Percentiles rank a stretch among this genome's conserved stretches.
These are phyloP conservation scores for Staphylotrichum longicolle DNA, from an alignment of 495 filamentous ascomycete genomes.

Conservation along the genomic window DNA sequence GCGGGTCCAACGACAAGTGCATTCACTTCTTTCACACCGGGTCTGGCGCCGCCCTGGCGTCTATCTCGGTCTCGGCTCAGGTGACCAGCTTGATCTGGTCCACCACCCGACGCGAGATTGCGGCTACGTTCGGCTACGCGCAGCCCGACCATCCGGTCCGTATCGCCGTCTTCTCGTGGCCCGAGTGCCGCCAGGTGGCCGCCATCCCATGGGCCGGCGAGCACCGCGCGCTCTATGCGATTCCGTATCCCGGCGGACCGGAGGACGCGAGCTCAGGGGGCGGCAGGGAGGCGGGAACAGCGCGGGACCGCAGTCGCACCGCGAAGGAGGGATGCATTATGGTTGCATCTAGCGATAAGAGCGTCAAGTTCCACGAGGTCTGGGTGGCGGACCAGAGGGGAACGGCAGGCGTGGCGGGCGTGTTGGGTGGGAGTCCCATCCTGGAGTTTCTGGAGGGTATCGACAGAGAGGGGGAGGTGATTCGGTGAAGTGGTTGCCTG, in stretches of 20 bases:
- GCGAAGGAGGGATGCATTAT: constrained; percentile 89
- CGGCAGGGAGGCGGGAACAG: background rate
- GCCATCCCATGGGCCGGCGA: constrained; percentile 86
- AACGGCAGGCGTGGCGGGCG: constrained; percentile 56
- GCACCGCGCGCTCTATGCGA: constrained; percentile 73
- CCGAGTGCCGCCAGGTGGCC: constrained; percentile 82
- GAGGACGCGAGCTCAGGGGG: constrained; percentile 20
- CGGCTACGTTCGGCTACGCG: constrained; percentile 92
- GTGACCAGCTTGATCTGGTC: constrained; percentile 94
- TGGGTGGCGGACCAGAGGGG: constrained; percentile 68
- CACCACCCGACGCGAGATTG: constrained; percentile 78
- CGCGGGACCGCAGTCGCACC: constrained; percentile 48
- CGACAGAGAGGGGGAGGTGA: constrained; percentile 67
- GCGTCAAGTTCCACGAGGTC: constrained; percentile 94
- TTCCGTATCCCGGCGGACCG: constrained; percentile 64
- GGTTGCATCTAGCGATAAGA: constrained; percentile 89
- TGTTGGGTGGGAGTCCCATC: constrained; percentile 83
- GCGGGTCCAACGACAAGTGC: constrained; percentile 87
- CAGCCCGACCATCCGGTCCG: constrained; percentile 88
- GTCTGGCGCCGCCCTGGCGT: constrained; percentile 81
- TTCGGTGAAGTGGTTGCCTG: constrained; percentile 41
- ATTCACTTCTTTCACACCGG: constrained; percentile 94
- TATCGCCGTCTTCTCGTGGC: constrained; percentile 95
- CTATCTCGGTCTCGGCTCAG: constrained; percentile 88
- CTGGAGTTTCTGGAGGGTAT: constrained; percentile 82